Evolutionary conservation across 805 yeast genomes (phyloP).

Genomic region (Cyberlindnera samutprakarnensis): DNA sequence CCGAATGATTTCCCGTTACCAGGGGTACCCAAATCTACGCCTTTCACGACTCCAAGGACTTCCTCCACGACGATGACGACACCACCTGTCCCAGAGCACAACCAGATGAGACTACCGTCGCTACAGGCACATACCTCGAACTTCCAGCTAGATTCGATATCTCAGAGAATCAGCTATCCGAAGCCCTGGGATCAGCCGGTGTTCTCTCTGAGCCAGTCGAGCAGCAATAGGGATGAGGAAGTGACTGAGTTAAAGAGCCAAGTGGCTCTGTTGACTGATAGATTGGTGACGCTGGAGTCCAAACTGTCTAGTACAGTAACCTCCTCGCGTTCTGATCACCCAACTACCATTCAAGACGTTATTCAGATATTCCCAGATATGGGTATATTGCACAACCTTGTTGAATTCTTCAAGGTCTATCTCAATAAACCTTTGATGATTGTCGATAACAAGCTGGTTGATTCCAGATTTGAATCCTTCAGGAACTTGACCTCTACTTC

Average conservation of each 20-base stretch:
- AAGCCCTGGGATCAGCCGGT: constrained; percentile 1
- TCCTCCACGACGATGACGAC: no score
- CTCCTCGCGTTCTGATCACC: not conserved
- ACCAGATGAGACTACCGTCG: constrained; percentile 10
- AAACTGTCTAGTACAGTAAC: constrained; percentile 1
- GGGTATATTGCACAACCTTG: constrained; percentile 1
- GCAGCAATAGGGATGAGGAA: constrained; percentile 5
- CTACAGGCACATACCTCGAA: constrained; percentile 13
- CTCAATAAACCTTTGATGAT: constrained; percentile 13
- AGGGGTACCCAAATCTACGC: no score
- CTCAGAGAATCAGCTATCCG: not conserved
- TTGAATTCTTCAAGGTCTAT: constrained; percentile 7
- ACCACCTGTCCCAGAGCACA: no score
- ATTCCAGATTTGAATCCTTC: constrained; percentile 3
- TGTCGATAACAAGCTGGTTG: constrained; percentile 8
- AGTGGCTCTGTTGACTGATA: constrained; percentile 8
- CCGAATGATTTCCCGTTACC: no score
- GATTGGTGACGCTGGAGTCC: constrained; percentile 11
- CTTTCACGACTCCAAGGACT: no score
- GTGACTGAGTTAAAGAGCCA: constrained; percentile 9
- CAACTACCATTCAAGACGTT: not conserved
- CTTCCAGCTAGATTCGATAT: constrained; percentile 4
- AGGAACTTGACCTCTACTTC: not conserved
- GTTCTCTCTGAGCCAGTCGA: not conserved
- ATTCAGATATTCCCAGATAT: constrained; percentile 5